A percentile compares a stretch with the other conserved stretches of the same genome.
phyloP scores from a whole-genome alignment of 306 rosid genomes.

The Mucuna pruriens region DNA sequence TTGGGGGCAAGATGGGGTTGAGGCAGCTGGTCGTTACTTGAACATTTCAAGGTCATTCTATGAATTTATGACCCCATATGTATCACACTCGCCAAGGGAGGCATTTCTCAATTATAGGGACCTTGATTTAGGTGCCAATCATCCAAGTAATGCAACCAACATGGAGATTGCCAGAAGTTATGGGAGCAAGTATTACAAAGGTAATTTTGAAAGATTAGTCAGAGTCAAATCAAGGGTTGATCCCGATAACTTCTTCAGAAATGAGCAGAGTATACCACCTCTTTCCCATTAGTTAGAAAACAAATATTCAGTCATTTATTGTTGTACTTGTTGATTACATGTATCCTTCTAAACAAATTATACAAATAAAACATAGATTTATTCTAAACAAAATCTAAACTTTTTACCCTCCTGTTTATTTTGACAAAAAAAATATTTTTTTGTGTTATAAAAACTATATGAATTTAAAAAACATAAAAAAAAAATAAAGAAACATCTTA shows the following conservation, averaged over 20 bases:
- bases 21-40: background rate
- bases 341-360: too few relatives aligned
- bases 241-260: constrained; percentile 40
- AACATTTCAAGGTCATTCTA: constrained; percentile 37
- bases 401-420: too few relatives aligned
- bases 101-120: constrained; percentile 51
- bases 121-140: constrained; percentile 40
- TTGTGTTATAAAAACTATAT: too few relatives aligned
- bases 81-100: constrained; percentile 42
- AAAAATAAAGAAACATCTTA: too few relatives aligned
- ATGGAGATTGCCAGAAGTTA: background rate
- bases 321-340: too few relatives aligned
- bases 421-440: too few relatives aligned
- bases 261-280: constrained; percentile 52
- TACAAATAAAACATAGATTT: too few relatives aligned
- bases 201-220: constrained; percentile 39
- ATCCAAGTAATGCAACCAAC: constrained; percentile 31
- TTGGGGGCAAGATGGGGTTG: constrained; percentile 44
- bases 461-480: too few relatives aligned
- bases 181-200: constrained; percentile 39
- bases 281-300: background rate
- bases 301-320: too few relatives aligned
- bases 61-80: constrained; percentile 41
- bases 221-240: constrained; percentile 40
- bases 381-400: too few relatives aligned